Evolutionary conservation across 2,329 filamentous ascomycete genomes (phyloP), one percentile per base, ranked within the genome.

Genomic region (Fusarium sp.): DNA sequence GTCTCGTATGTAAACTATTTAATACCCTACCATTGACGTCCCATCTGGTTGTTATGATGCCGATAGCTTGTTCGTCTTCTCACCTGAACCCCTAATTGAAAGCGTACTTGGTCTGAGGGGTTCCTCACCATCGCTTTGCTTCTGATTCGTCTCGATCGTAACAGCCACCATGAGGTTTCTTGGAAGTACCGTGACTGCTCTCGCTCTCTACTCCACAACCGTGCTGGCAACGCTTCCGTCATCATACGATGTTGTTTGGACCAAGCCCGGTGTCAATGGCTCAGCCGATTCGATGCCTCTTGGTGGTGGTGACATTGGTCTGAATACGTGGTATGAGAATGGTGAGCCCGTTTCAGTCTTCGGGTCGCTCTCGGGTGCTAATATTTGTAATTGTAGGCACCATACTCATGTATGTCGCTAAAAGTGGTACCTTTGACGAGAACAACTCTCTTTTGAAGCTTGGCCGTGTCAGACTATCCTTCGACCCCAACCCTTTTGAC

Each of bases 321-420:
- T 59, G 0, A 58, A 58, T 20, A 59, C 57, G 11, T 59, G 57
- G 57, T 59, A 58, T 28, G 57, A 59, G 33, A 58, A 59, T 40
- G 23, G 57, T 59, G 38, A 40, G 38, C 3, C 2, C 8, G 8
- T 2, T 16, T 8, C 30, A 6, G 9, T 8, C 23, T 23, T 23
- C 23, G 23, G 23, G 5, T 23, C 23, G 23, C 23, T 23, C 23
- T 23, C 5, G 23, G 5, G 23, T 23, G 23, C 23, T 58, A 4
- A 49, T 11, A 8, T 1, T 0, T 26, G 15, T 4, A 16, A 26
- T 2, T 1, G 8, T 3, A 60, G 57, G 26, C 16, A 61, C 57
- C 0, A 51, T 61, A 20, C 55, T 61, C 16, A 42, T 61, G 42
- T 61, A 61, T 3, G 1, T 61, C 8, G 57, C 57, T 12, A 61